Base-by-base conservation (phyloP, 345 rosid genomes). In the Laguncularia racemosa region DNA sequence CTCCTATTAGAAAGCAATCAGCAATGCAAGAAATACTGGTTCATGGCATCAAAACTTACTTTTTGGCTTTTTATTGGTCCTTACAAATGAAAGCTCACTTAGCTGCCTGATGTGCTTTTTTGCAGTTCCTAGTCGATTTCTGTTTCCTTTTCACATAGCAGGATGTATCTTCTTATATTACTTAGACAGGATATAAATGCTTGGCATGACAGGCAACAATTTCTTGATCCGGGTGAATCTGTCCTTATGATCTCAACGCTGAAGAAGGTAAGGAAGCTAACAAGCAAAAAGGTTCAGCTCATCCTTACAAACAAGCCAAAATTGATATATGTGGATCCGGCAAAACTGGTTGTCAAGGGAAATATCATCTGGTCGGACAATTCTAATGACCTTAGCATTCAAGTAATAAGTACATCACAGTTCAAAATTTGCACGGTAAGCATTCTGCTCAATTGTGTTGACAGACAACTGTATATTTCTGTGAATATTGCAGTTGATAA, bases 221-320 rank as follows among this genome's bases (percentile, higher is more conserved):
- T 93, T 75, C 72, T 89, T 81, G 99, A 87, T 58, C 90, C 81
- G 1, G 96, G 97, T 58, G 97, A 93, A 72, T 87, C 96, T 13
- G 88, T 89, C 73, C 70, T 89, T 44, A 90, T 93, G 99, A 90
- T 93, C 71, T 85, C 99, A 33, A 81, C 85, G 75, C 95, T 93
- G 71, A 93, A 89, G 81, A 89, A 87, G 79, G 62, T 93, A 59
- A 90, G 80, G 75, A 93, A 93, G 71, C 52, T 89, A 69, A 77
- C 99, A 6, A 93, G 82, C 83, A 90, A 95, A 79, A 93, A 93
- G 64, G 97, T 93, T 77, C 97, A 93, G 76, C 95, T 93, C 47
- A 89, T 92, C 67, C 96, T 92, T 49, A 92, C 96, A 59, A 84
- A 80, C 78, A 89, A 89, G 61, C 99, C 99, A 18, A 93, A 75